These are phyloP conservation scores for Lodderomyces margitis DNA, from an alignment of 1,139 yeast genomes.

Conservation along the genomic window DNA sequence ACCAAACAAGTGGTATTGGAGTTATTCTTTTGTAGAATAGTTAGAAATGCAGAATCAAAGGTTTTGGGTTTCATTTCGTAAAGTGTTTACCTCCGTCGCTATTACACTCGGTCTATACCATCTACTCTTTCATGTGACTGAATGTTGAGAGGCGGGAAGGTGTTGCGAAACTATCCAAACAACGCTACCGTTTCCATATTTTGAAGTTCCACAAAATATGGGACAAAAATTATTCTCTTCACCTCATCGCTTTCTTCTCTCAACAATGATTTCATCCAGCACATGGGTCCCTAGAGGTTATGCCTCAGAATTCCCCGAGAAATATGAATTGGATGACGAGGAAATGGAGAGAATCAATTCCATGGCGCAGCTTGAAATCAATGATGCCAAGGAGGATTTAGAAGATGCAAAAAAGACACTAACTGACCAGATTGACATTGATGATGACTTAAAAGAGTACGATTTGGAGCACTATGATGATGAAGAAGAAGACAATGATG, in stretches of 20 bases:
- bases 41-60: neutral
- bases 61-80: too few relatives aligned
- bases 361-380: slow-evolving; percentile 79
- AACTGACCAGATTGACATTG: slow-evolving; percentile 56
- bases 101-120: neutral
- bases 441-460: slow-evolving; percentile 85
- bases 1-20: slow-evolving; percentile 77
- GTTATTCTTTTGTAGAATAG: slow-evolving; percentile 68
- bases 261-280: slow-evolving; percentile 80
- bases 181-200: too few relatives aligned
- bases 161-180: too few relatives aligned
- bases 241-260: slow-evolving; percentile 7
- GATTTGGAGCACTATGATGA: slow-evolving; percentile 83
- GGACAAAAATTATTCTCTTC: slow-evolving; percentile 5
- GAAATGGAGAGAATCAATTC: slow-evolving; percentile 90
- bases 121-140: neutral
- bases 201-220: too few relatives aligned
- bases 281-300: slow-evolving; percentile 97
- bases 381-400: slow-evolving; percentile 67
- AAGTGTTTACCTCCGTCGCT: too few relatives aligned
- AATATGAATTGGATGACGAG: slow-evolving; percentile 83
- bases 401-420: slow-evolving; percentile 22
- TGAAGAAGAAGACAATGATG: slow-evolving; percentile 44
- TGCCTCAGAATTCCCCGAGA: slow-evolving; percentile 89
- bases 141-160: too few relatives aligned